phyloP scores from a whole-genome alignment of 495 filamentous ascomycete genomes.

The Evernia prunastri region DNA sequence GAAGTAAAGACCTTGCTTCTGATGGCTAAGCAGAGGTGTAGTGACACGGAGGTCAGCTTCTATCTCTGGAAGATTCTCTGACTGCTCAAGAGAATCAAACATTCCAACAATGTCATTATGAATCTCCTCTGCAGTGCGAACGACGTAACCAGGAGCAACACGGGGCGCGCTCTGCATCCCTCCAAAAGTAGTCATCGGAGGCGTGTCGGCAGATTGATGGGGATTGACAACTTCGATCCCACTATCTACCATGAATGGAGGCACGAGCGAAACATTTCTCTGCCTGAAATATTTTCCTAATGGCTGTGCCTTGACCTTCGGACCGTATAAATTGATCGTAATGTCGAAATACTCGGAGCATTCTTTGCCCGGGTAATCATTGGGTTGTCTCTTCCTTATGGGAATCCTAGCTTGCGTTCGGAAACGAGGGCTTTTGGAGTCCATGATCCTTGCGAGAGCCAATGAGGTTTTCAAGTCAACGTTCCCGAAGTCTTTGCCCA shows the following conservation, averaged over 20 bases:
- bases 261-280: slow-evolving; percentile 57
- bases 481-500: slow-evolving; percentile 63
- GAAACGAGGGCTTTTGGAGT: slow-evolving; percentile 51
- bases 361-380: slow-evolving; percentile 51
- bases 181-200: slow-evolving; percentile 21
- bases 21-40: slow-evolving; percentile 74
- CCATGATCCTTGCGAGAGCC: slow-evolving; percentile 64
- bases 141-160: slow-evolving; percentile 37
- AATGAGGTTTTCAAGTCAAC: slow-evolving; percentile 62
- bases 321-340: slow-evolving; percentile 73
- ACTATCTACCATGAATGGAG: slow-evolving; percentile 54
- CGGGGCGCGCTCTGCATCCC: slow-evolving; percentile 19
- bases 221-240: slow-evolving; percentile 66
- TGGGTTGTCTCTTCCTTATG: slow-evolving; percentile 46
- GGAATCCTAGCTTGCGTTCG: slow-evolving; percentile 62
- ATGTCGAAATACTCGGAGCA: slow-evolving; percentile 49
- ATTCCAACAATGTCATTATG: slow-evolving; percentile 76
- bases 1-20: slow-evolving; percentile 86
- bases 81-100: slow-evolving; percentile 72
- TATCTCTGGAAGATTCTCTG: slow-evolving; percentile 69
- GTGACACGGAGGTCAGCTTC: slow-evolving; percentile 54
- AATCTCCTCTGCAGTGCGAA: slow-evolving; percentile 74
- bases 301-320: slow-evolving; percentile 52
- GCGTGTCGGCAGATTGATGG: slow-evolving; percentile 43
- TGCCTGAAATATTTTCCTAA: slow-evolving; percentile 62